Percentiles rank a stretch among this genome's conserved stretches.
phyloP scores from a whole-genome alignment of 2,329 filamentous ascomycete species.

The Sporothrix dimorphospora region DNA sequence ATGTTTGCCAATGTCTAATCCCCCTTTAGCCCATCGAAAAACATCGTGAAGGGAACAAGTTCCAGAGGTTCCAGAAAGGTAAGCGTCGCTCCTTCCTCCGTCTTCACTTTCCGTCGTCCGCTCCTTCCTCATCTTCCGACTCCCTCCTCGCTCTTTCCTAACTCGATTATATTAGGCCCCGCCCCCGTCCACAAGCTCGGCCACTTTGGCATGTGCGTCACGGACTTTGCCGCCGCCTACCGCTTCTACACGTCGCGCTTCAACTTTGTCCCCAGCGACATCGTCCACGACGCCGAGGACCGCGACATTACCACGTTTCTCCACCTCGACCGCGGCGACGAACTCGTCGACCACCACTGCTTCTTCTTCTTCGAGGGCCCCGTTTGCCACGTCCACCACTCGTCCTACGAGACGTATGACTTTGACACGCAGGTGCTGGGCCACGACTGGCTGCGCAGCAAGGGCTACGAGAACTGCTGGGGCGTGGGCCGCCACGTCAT shows the following conservation, averaged over 20 bases:
- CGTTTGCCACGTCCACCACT: conserved; percentile 65
- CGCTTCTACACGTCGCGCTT: conserved; percentile 55
- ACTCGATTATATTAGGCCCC: conserved; percentile 31
- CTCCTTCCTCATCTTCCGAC: neutral
- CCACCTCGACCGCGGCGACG: conserved; percentile 48
- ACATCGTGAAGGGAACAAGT: conserved; percentile 52
- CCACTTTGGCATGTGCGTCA: conserved; percentile 58
- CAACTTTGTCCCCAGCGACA: conserved; percentile 56
- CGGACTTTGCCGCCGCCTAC: conserved; percentile 52
- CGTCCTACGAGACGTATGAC: conserved; percentile 70
- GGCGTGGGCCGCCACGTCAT: conserved; percentile 71
- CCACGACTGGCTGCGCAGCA: conserved; percentile 67
- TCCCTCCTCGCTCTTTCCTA: neutral
- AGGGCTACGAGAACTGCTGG: conserved; percentile 68
- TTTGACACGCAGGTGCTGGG: conserved; percentile 72
- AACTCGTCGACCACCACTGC: conserved; percentile 54
- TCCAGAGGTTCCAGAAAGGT: conserved; percentile 56
- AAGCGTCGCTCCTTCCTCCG: neutral
- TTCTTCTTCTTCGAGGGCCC: conserved; percentile 56
- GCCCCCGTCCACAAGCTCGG: conserved; percentile 54
- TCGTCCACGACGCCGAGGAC: conserved; percentile 44
- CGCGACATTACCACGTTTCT: conserved; percentile 50
- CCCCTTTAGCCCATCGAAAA: conserved; percentile 52
- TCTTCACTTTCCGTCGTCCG: neutral
- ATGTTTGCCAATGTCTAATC: too few relatives aligned